phyloP scores from a whole-genome alignment of 1,284 basidiomycete species.

The Austroboletus niveus region DNA sequence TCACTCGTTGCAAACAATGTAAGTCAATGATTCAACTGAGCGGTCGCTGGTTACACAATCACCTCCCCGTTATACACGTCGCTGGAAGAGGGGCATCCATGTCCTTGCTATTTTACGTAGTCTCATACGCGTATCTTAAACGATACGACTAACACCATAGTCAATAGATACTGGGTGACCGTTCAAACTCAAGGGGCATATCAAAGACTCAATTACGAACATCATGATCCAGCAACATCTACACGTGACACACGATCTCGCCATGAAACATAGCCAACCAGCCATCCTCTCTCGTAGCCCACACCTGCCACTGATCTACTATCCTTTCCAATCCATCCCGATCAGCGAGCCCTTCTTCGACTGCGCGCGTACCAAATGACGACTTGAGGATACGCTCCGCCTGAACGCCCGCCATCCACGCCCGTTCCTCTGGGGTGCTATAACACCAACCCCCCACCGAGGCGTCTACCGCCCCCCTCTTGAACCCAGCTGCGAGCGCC shows the following conservation, averaged over 20 bases:
- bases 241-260: slow-evolving; percentile 31
- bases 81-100: too few relatives aligned
- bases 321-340: slow-evolving; percentile 26
- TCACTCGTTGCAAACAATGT: too few relatives aligned
- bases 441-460: slow-evolving; percentile 36
- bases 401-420: slow-evolving; percentile 37
- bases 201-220: too few relatives aligned
- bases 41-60: too few relatives aligned
- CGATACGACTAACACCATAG: too few relatives aligned
- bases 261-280: slow-evolving; percentile 36
- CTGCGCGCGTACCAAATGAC: slow-evolving; percentile 28
- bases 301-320: slow-evolving; percentile 29
- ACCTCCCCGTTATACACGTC: too few relatives aligned
- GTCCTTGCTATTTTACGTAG: too few relatives aligned
- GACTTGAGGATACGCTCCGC: slow-evolving; percentile 36
- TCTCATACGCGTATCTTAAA: too few relatives aligned
- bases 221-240: neutral
- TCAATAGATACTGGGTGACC: too few relatives aligned
- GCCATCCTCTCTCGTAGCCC: slow-evolving; percentile 34
- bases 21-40: too few relatives aligned
- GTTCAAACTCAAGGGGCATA: too few relatives aligned
- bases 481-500: slow-evolving; percentile 28
- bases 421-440: slow-evolving; percentile 34
- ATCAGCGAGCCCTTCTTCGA: slow-evolving; percentile 28
- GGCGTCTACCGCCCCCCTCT: slow-evolving; percentile 23